Evolutionary conservation across 2,329 filamentous ascomycete genomes (phyloP).

Genomic region (Colletotrichum navitas): DNA sequence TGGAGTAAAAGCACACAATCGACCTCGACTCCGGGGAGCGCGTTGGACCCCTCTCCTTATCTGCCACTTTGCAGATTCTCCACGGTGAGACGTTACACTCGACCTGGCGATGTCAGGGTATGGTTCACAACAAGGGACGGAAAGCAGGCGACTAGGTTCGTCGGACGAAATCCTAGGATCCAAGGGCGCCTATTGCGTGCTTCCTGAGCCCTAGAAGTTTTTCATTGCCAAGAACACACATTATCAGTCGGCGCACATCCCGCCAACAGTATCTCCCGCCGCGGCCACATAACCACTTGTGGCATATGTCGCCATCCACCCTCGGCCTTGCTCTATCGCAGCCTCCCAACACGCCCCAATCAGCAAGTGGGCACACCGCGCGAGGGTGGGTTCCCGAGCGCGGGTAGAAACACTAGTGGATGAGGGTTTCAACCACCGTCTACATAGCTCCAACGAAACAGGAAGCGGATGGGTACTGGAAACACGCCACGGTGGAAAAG

Average conservation of each 20-base stretch:
- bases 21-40: no score
- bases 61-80: neutral
- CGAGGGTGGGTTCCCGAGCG: slow-evolving; percentile 12
- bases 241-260: neutral
- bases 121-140: neutral
- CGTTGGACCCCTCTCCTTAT: neutral
- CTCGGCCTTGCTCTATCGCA: slow-evolving; percentile 37
- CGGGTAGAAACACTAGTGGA: neutral
- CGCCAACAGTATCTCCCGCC: neutral
- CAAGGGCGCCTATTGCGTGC: slow-evolving; percentile 27
- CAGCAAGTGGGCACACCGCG: slow-evolving; percentile 22
- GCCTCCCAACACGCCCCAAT: neutral
- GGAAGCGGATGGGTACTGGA: slow-evolving; percentile 2
- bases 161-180: neutral
- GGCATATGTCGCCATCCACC: slow-evolving; percentile 37
- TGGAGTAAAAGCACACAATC: slow-evolving; percentile 36
- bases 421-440: neutral
- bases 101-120: neutral
- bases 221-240: slow-evolving; percentile 4
- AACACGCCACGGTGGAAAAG: slow-evolving; percentile 22
- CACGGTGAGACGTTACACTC: slow-evolving; percentile 25
- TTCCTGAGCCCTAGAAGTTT: neutral
- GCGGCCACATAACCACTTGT: slow-evolving; percentile 2
- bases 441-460: neutral
- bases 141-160: neutral